phyloP scores from a whole-genome alignment of 1,284 basidiomycete species.

The Violaceomyces palustris region DNA sequence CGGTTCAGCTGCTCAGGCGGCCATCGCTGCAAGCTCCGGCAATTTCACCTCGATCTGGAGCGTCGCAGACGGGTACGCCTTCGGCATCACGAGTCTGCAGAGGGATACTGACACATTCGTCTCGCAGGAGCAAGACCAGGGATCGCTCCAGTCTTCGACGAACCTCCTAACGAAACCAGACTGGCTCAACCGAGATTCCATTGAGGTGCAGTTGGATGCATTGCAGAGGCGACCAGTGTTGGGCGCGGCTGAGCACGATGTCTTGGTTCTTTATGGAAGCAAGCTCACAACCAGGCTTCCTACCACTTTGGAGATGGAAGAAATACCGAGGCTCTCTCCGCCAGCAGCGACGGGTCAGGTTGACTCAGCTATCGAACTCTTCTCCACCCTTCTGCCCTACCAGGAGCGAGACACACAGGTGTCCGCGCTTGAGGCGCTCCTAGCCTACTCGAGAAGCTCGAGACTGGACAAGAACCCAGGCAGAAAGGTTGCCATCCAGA shows the following conservation, averaged over 20 bases:
- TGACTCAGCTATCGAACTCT: conserved; percentile 81
- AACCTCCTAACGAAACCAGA: conserved; percentile 51
- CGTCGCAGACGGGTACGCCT: conserved; percentile 80
- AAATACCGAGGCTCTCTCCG: conserved; percentile 66
- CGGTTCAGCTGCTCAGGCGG: conserved; percentile 83
- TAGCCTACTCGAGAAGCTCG: conserved; percentile 62
- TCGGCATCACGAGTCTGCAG: conserved; percentile 74
- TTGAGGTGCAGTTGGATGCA: conserved; percentile 70
- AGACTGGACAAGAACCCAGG: conserved; percentile 85
- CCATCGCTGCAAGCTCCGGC: conserved; percentile 81
- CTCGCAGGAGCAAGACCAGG: conserved; percentile 24
- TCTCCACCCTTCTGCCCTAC: conserved; percentile 68
- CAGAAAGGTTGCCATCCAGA: conserved; percentile 75
- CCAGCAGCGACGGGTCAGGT: conserved; percentile 78
- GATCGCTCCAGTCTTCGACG: conserved; percentile 12
- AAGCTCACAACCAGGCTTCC: too few species aligned
- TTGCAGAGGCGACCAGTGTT: conserved; percentile 75
- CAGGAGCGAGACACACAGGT: conserved; percentile 70
- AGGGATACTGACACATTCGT: conserved; percentile 46
- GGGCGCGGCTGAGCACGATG: conserved; percentile 80
- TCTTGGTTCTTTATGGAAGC: conserved; percentile 64
- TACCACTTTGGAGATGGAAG: conserved; percentile 4
- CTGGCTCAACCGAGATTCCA: conserved; percentile 69
- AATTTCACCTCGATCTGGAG: conserved; percentile 82
- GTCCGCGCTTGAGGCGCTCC: conserved; percentile 66